Conservation (phyloP, 2,329 filamentous ascomycete species). For the Epichloe festucae region DNA sequence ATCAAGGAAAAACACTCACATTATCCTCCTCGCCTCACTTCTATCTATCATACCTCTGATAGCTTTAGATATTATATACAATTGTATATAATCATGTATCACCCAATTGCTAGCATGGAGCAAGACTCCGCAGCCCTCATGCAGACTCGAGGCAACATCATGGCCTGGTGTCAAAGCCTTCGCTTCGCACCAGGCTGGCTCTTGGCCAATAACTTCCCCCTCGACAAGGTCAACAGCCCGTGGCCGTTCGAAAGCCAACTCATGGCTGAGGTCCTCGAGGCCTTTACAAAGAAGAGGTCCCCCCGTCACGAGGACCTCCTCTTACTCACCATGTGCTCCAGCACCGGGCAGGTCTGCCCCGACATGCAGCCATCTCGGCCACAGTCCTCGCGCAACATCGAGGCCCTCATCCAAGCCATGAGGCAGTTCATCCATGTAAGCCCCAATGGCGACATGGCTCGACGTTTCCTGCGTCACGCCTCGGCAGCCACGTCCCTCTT, state of each 20-base stretch:
- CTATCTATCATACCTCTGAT: too few relatives aligned
- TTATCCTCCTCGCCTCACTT: too few relatives aligned
- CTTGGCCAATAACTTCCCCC: too few relatives aligned
- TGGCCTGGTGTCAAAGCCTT: not conserved
- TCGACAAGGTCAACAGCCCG: not conserved
- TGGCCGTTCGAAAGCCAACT: not conserved
- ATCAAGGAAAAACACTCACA: too few relatives aligned
- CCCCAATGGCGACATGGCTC: not conserved
- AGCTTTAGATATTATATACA: too few relatives aligned
- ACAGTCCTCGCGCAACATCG: not conserved
- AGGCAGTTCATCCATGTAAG: not conserved
- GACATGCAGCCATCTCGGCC: not conserved
- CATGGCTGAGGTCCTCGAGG: not conserved
- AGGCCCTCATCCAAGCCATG: not conserved
- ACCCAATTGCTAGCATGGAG: not conserved
- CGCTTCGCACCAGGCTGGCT: not conserved
- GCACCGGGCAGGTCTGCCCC: not conserved
- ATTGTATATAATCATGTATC: too few relatives aligned
- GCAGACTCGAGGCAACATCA: not conserved
- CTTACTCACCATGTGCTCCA: not conserved
- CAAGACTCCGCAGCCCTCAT: not conserved
- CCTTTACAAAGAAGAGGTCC: not conserved
- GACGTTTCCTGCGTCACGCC: not conserved
- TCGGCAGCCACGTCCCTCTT: not conserved
- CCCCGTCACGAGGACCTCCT: not conserved